Evolutionary conservation across 2,329 filamentous ascomycete genomes (phyloP), one percentile per base, ranked within the genome.

Genomic region (Cordyceps tenuipes): DNA sequence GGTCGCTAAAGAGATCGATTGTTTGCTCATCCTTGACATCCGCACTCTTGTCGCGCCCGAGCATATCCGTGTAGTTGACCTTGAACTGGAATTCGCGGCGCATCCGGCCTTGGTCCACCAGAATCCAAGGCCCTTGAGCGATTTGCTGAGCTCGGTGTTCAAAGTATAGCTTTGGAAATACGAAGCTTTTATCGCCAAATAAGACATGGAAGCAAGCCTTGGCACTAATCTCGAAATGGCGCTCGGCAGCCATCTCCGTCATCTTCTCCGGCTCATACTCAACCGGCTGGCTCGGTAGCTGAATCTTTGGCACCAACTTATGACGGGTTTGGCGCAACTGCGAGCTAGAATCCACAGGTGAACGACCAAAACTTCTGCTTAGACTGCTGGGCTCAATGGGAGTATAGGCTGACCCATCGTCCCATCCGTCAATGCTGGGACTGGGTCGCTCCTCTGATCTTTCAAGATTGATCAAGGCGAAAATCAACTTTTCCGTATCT

Each of bases 131-230:
- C 0, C 90, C 89, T 73, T 97, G 92, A 2, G 88, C 85, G 63
- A 97, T 91, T 63, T 87, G 85, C 71, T 87, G 83, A 15, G 89
- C 90, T 67, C 86, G 82, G 56, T 89, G 83, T 70, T 96, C 91
- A 70, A 90, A 88, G 70, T 97, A 93, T 34, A 97, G 79, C 68
- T 93, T 86, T 67, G 94, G 91, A 75, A 97, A 99, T 44, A 97
- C 87, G 39, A 92, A 90, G 70, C 90, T 96, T 75, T 93, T 96
- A 73, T 99, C 94, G 43, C 94, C 94, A 72, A 97, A 99, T 56
- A 99, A 82, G 17, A 97, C 90, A 69, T 97, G 93, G 72, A 97
- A 99, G 61, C 96, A 85, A 0, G 90, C 91, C 72, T 99, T 97
- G 51, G 94, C 88, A 63, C 90, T 95, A 62, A 97, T 87, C 65